phyloP scores from a whole-genome alignment of 352 stramenopile species.

The Thalassiosira mediterranea region DNA sequence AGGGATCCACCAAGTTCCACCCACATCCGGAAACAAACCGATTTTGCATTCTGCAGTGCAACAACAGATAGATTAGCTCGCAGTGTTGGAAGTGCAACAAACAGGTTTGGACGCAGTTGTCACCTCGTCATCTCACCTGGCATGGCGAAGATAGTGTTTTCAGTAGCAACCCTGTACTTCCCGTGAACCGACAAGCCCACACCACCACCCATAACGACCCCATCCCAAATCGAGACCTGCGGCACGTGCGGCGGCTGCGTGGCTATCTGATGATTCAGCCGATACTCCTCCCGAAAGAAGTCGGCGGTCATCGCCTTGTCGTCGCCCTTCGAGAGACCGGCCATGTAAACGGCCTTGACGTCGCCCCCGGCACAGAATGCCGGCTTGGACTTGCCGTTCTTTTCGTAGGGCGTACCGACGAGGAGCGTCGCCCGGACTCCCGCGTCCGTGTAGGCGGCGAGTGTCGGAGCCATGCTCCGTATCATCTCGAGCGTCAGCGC shows the following conservation, averaged over 20 bases:
- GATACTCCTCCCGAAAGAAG: slow-evolving; percentile 96
- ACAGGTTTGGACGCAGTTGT: too few species aligned
- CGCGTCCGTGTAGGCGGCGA: slow-evolving; percentile 85
- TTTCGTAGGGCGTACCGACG: slow-evolving; percentile 41
- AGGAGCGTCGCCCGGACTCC: slow-evolving; percentile 83
- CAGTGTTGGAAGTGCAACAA: too few species aligned
- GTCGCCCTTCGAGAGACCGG: slow-evolving; percentile 34
- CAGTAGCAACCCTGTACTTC: slow-evolving; percentile 95
- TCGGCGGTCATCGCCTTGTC: slow-evolving; percentile 59
- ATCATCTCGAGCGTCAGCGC: slow-evolving; percentile 91
- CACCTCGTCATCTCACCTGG: slow-evolving; percentile 82
- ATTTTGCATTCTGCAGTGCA: slow-evolving; percentile 91
- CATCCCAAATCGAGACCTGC: slow-evolving; percentile 94
- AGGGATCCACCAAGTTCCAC: slow-evolving; percentile 90
- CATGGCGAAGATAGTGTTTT: slow-evolving; percentile 98
- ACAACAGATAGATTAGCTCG: background rate
- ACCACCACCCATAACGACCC: slow-evolving; percentile 98
- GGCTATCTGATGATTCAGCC: slow-evolving; percentile 89
- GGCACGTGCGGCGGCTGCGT: slow-evolving; percentile 46
- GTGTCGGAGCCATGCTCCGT: slow-evolving; percentile 87
- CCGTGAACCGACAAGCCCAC: slow-evolving; percentile 97
- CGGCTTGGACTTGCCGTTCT: slow-evolving; percentile 60
- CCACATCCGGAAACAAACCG: slow-evolving; percentile 97
- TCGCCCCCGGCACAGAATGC: slow-evolving; percentile 96
- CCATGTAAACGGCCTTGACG: slow-evolving; percentile 88